These are phyloP conservation scores for Fusarium sp. DNA, from an alignment of 2,329 filamentous ascomycete species.

Conservation along the genomic window DNA sequence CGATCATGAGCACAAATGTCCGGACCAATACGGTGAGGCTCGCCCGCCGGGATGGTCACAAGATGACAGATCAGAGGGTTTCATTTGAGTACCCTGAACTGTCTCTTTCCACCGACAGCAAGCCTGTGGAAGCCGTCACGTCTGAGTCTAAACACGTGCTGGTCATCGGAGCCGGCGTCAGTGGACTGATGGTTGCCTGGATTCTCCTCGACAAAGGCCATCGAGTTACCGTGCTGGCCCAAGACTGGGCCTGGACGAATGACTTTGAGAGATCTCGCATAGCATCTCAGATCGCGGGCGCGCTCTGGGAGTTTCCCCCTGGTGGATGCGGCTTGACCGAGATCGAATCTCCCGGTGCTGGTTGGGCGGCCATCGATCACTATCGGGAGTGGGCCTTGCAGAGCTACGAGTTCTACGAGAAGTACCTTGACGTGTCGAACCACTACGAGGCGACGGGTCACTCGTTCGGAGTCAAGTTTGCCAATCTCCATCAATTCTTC, in stretches of 20 bases:
- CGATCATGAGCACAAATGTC: not conserved
- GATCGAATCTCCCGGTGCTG: not conserved
- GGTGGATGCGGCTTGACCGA: conserved; percentile 8
- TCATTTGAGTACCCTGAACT: not conserved
- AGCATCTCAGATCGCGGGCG: conserved; percentile 9
- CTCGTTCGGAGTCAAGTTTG: not conserved
- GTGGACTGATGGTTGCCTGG: conserved; percentile 8
- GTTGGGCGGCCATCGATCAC: not conserved
- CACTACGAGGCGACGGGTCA: not conserved
- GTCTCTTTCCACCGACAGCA: not conserved
- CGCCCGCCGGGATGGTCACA: not conserved
- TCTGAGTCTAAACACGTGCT: conserved; percentile 1
- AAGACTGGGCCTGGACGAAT: not conserved
- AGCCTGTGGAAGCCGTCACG: not conserved
- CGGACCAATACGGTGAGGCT: not conserved
- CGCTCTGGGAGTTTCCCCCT: conserved; percentile 9
- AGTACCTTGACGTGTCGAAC: not conserved
- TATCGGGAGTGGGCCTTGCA: conserved; percentile 7
- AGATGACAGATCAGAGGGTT: not conserved
- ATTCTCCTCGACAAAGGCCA: conserved; percentile 8
- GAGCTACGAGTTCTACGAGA: conserved; percentile 3
- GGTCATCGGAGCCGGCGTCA: conserved; percentile 3
- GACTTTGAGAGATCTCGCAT: not conserved
- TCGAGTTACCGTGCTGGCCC: conserved; percentile 4
- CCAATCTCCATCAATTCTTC: not conserved